Percentiles rank a stretch among this genome's conserved stretches.
phyloP scores from a whole-genome alignment of 129 eudicot species.

The Pseudognaphalium luteoalbum region DNA sequence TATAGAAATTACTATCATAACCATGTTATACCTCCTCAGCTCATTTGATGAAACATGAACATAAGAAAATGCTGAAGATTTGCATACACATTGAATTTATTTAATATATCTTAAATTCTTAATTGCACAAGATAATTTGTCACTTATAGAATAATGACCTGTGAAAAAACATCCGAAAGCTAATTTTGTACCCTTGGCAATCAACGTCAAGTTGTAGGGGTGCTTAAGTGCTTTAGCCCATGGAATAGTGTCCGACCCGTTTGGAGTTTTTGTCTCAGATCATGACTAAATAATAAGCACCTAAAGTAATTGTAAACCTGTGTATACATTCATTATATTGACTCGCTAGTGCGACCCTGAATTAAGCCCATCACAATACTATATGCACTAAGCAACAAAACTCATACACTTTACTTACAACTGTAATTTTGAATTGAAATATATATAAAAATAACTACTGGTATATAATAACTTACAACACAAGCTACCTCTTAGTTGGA shows the following conservation, averaged over 20 bases:
- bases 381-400: slow-evolving; percentile 5
- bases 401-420: slow-evolving; percentile 2
- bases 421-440: neutral
- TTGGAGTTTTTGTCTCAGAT: neutral
- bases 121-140: neutral
- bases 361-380: too few species aligned
- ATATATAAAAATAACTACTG: neutral
- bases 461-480: neutral
- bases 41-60: neutral
- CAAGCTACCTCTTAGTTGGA: slow-evolving; percentile 10
- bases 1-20: neutral
- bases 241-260: neutral
- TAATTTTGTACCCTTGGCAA: neutral
- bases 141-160: neutral
- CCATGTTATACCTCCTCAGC: neutral
- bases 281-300: neutral
- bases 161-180: neutral
- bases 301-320: neutral
- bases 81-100: neutral
- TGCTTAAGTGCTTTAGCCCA: neutral
- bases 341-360: neutral
- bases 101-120: neutral
- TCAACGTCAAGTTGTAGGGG: neutral
- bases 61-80: neutral
- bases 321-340: neutral